These are phyloP conservation scores for Porphyrellus sp. DNA, from an alignment of 1,284 basidiomycete species.

Conservation along the genomic window DNA sequence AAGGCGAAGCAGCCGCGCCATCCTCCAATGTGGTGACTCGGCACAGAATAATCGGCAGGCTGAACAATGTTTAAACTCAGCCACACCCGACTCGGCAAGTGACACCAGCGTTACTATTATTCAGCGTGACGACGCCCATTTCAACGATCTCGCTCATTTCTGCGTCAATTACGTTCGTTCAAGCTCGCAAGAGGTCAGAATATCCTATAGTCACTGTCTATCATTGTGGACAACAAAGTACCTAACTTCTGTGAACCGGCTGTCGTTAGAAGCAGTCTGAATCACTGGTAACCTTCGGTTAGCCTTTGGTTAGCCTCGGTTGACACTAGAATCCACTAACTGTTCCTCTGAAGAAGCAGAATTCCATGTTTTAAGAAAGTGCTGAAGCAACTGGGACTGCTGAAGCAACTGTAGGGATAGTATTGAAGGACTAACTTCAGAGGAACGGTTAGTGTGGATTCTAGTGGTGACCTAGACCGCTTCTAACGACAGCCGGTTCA, in stretches of 20 bases:
- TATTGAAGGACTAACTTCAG: too few species aligned
- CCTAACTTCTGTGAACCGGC: too few species aligned
- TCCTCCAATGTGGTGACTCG: background rate
- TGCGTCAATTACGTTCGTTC: background rate
- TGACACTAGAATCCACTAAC: too few species aligned
- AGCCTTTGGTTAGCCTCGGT: too few species aligned
- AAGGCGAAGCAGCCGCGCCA: background rate
- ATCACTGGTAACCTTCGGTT: too few species aligned
- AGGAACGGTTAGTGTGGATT: too few species aligned
- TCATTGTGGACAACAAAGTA: background rate
- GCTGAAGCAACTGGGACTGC: background rate
- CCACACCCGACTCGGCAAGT: background rate
- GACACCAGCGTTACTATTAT: background rate
- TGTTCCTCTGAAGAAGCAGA: too few species aligned
- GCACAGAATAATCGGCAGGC: background rate
- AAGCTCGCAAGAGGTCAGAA: background rate
- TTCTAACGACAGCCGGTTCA: too few species aligned
- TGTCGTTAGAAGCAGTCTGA: too few species aligned
- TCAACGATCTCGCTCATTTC: background rate
- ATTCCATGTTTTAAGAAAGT: background rate
- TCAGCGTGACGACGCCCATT: background rate
- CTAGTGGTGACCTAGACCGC: too few species aligned
- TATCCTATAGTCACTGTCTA: background rate
- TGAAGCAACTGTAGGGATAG: too few species aligned
- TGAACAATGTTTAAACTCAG: background rate